These are phyloP conservation scores for Dioscorea zingiberensis DNA, from an alignment of 106 monocot genomes.

Conservation along the genomic window DNA sequence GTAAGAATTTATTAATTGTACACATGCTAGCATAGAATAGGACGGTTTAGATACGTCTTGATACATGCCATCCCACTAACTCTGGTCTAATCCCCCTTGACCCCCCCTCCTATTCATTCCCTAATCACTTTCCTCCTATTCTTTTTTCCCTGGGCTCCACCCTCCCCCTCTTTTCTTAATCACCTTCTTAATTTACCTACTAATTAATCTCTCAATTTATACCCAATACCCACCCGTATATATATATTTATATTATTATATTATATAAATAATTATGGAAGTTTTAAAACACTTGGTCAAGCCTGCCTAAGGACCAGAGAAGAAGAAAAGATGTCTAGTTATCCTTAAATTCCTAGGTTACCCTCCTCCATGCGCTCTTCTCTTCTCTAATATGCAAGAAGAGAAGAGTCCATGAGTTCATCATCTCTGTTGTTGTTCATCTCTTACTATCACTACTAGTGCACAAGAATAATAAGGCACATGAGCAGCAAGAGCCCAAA, in stretches of 20 bases:
- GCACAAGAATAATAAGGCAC: slow-evolving; percentile 1
- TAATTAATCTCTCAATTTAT: too few relatives aligned
- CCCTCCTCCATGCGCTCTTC: background rate
- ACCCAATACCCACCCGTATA: too few relatives aligned
- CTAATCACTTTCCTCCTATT: too few relatives aligned
- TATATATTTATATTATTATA: background rate
- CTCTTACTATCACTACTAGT: background rate
- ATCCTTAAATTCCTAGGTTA: slow-evolving; percentile 6
- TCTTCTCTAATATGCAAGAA: too few relatives aligned
- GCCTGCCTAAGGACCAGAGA: slow-evolving; percentile 15
- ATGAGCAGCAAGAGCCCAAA: slow-evolving; percentile 13
- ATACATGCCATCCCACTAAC: slow-evolving; percentile 17
- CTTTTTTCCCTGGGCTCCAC: background rate
- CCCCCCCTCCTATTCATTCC: too few relatives aligned
- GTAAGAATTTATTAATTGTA: slow-evolving; percentile 1
- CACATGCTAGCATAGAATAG: background rate
- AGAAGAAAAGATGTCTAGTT: slow-evolving; percentile 7
- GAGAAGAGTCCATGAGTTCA: too few relatives aligned
- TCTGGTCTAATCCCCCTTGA: too few relatives aligned
- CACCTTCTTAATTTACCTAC: too few relatives aligned
- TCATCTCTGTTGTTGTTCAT: background rate
- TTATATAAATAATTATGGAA: too few relatives aligned
- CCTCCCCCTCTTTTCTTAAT: background rate
- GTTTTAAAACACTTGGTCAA: slow-evolving; percentile 14
- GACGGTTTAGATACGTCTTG: slow-evolving; percentile 8